Evolutionary conservation across 805 yeast species (phyloP).

Genomic region (Metschnikowia amazonensis): DNA sequence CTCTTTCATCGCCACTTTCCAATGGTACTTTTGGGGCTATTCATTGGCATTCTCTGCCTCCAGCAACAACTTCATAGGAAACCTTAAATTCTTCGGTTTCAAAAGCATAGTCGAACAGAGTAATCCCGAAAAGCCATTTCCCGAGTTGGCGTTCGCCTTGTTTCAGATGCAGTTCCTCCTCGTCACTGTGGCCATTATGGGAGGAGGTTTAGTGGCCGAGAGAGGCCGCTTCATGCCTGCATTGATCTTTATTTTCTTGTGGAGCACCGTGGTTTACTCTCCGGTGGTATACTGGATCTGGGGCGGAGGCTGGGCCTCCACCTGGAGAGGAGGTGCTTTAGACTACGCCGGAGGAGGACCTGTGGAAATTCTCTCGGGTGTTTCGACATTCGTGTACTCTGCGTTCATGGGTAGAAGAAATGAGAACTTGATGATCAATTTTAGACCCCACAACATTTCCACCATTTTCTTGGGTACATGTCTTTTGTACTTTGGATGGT

Average conservation of each 20-base stretch:
- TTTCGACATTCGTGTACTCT: conserved; percentile 85
- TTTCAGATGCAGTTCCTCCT: conserved; percentile 90
- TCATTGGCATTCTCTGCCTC: conserved; percentile 86
- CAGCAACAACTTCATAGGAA: conserved; percentile 82
- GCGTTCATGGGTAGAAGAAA: conserved; percentile 74
- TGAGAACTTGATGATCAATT: conserved; percentile 75
- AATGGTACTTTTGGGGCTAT: conserved; percentile 99
- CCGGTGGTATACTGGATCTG: conserved; percentile 97
- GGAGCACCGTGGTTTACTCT: conserved; percentile 90
- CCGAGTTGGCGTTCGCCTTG: conserved; percentile 79
- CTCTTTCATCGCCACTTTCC: conserved; percentile 70
- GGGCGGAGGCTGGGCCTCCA: conserved; percentile 92
- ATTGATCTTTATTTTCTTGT: conserved; percentile 73
- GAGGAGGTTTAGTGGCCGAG: conserved; percentile 86
- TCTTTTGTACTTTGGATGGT: conserved; percentile 92
- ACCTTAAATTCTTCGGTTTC: conserved; percentile 78
- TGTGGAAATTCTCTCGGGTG: conserved; percentile 88
- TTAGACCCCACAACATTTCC: conserved; percentile 92
- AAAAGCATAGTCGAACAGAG: conserved; percentile 57
- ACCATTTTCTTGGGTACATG: conserved; percentile 85
- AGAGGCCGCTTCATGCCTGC: conserved; percentile 87
- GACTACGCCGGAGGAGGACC: conserved; percentile 99
- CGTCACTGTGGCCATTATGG: conserved; percentile 87
- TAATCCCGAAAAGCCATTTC: conserved; percentile 48
- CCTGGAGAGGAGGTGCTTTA: conserved; percentile 75